Evolutionary conservation across 768 basidiomycete species (phyloP), one percentile per base, ranked within the genome.

Genomic region (Pilatotrama ljubarskyi): DNA sequence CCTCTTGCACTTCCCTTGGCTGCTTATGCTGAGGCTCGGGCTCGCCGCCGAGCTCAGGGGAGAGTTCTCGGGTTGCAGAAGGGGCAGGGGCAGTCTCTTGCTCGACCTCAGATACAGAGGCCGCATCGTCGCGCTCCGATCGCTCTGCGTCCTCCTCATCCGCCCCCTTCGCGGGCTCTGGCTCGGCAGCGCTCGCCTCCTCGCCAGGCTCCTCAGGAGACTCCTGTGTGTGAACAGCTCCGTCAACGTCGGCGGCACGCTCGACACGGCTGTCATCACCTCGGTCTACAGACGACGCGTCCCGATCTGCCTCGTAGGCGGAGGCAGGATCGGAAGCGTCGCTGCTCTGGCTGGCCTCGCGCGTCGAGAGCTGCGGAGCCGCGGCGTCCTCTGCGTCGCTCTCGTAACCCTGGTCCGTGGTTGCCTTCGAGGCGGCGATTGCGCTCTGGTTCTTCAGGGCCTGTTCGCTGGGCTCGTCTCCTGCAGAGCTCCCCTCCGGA

Each of bases 211-310:
- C n/a, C 25, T 26, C 36, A 15, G 42, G 32, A 20, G 40, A 22
- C 47, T 44, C 48, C 51, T 62, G 61, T 47, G 51, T 36, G 50
- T 25, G 35, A 47, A 48, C 43, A 37, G 50, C 38, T 49, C 47
- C 47, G 51, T 57, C 55, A 57, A 48, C 51, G 44, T 52, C 61
- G 42, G 60, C 54, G 36, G 44, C 14, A 51, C 29, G 55, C 55
- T 37, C 49, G 55, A 52, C 55, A 40, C 38, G 50, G 44, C 29
- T 40, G n/a, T 38, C 38, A 48, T 42, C 61, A 48, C 43, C 55
- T 47, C 51, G 50, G 51, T 25, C 37, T 25, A 53, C 48, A 24
- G 48, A 47, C 22, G 47, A 38, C 15, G 15, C 52, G 32, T 42
- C 44, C 46, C 13, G 36, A 49, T 18, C 59, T 4, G 52, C 24